Percentiles rank a stretch among this genome's conserved stretches.
phyloP scores from a whole-genome alignment of 345 rosid genomes.

The Hibiscus syriacus region DNA sequence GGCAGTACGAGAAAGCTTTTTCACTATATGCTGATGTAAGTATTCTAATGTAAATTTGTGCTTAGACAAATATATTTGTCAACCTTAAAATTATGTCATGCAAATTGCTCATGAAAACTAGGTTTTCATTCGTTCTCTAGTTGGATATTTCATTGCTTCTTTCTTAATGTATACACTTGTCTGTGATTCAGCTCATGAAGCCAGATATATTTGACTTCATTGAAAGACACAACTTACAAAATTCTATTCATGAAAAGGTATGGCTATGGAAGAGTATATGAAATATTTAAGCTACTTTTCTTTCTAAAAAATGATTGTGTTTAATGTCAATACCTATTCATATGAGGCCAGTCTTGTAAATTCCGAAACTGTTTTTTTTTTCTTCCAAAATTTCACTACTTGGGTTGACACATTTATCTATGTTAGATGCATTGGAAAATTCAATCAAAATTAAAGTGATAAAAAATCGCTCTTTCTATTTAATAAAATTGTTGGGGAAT shows the following conservation, averaged over 20 bases:
- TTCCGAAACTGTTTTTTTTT: not conserved
- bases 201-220: conserved; percentile 81
- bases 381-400: not conserved
- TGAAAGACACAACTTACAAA: conserved; percentile 78
- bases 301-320: not conserved
- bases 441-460: not conserved
- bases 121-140: not conserved
- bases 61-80: not conserved
- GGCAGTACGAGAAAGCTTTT: conserved; percentile 86
- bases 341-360: not conserved
- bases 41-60: conserved; percentile 19
- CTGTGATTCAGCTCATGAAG: conserved; percentile 74
- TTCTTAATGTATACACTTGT: not conserved
- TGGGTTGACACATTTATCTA: not conserved
- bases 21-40: conserved; percentile 96
- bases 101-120: not conserved
- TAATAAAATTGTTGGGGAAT: not conserved
- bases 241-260: conserved; percentile 90
- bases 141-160: conserved; percentile 12
- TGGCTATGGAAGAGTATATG: conserved; percentile 6
- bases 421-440: not conserved
- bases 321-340: not conserved
- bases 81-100: not conserved
- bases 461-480: not conserved
- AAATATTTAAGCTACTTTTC: not conserved